Base-by-base conservation (phyloP, 2,329 filamentous ascomycete species). In the Aureobasidium sp. region DNA sequence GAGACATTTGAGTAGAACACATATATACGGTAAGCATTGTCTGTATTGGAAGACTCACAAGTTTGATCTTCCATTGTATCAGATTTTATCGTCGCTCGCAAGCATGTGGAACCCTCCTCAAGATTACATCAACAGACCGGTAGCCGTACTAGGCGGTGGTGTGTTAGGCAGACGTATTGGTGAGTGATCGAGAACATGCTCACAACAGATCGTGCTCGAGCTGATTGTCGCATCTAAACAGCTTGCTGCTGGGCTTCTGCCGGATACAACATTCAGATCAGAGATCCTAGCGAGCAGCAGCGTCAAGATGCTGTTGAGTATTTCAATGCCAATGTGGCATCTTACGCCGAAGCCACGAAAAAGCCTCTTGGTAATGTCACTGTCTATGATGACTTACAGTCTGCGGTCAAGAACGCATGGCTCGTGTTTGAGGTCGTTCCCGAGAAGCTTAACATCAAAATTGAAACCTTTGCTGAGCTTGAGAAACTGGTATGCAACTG, bases 381-480 rank as follows among this genome's bases (percentile, higher is more conserved):
- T 10, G 72, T 71, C 1, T 71, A 75, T 17, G 70, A 74, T 3
- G 71, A 76, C 36, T 66, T 82, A 1, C 60, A 71, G 8, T 59
- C 66, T 0, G 77, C 80, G 0, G 75, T 83, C 3, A 55, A 68
- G 0, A 70, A 78, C 27, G 76, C 80, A 2, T 84, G 79, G 82
- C 72, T 83, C 6, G 77, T 82, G 20, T 76, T 82, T 63, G 82
- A 82, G 67, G 79, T 76, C 13, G 76, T 84, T 0, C 81, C 80
- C 0, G 82, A 83, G 67, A 78, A 74, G 59, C 72, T 82, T 13
- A 67, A 74, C 9, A 67, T 82, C 37, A 84, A 84, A 70, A 77
- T 78, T 15, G 71, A 73, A 12, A 57, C 76, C 0, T 79, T 83
- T 63, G 77, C 72, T 2, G 72, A 80, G 6, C 71, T 84, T 8